A percentile compares a stretch with the other conserved stretches of the same genome.
These are phyloP conservation scores for Linum lewisii DNA, from an alignment of 345 rosid species.

Conservation along the genomic window DNA sequence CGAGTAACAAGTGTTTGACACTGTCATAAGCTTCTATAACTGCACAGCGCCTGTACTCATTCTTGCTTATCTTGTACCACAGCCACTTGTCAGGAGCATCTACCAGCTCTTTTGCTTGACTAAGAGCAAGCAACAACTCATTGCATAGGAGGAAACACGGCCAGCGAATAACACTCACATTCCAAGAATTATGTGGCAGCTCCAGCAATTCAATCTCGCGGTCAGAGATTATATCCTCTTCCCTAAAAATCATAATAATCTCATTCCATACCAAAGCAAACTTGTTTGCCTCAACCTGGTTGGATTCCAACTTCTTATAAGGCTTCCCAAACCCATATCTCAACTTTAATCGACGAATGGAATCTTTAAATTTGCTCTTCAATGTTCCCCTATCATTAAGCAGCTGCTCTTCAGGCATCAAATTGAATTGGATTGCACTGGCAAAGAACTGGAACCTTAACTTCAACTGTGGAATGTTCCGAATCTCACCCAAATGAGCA, in stretches of 20 bases:
- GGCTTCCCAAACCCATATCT: slow-evolving; percentile 83
- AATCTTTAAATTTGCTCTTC: slow-evolving; percentile 69
- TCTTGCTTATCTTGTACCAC: slow-evolving; percentile 68
- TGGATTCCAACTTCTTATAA: slow-evolving; percentile 70
- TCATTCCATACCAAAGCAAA: slow-evolving; percentile 94
- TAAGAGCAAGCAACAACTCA: slow-evolving; percentile 77
- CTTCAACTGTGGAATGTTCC: slow-evolving; percentile 73
- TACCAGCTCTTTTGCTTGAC: slow-evolving; percentile 64
- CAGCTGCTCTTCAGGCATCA: slow-evolving; percentile 61
- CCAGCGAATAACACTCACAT: slow-evolving; percentile 81
- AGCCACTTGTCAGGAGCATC: slow-evolving; percentile 65
- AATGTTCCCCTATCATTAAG: slow-evolving; percentile 41
- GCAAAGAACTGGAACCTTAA: slow-evolving; percentile 92
- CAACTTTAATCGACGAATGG: slow-evolving; percentile 59
- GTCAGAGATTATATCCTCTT: slow-evolving; percentile 79
- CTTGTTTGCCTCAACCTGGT: slow-evolving; percentile 71
- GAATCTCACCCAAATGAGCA: slow-evolving; percentile 85
- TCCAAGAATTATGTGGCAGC: slow-evolving; percentile 76
- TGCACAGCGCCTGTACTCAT: slow-evolving; percentile 83
- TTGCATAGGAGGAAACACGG: slow-evolving; percentile 82
- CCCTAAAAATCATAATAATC: slow-evolving; percentile 60
- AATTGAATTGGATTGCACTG: slow-evolving; percentile 85
- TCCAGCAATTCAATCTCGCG: slow-evolving; percentile 69
- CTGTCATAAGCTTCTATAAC: slow-evolving; percentile 86
- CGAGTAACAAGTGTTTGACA: slow-evolving; percentile 50